These are phyloP conservation scores for Acmispon strigosus DNA, from an alignment of 306 rosid species.

Conservation along the genomic window DNA sequence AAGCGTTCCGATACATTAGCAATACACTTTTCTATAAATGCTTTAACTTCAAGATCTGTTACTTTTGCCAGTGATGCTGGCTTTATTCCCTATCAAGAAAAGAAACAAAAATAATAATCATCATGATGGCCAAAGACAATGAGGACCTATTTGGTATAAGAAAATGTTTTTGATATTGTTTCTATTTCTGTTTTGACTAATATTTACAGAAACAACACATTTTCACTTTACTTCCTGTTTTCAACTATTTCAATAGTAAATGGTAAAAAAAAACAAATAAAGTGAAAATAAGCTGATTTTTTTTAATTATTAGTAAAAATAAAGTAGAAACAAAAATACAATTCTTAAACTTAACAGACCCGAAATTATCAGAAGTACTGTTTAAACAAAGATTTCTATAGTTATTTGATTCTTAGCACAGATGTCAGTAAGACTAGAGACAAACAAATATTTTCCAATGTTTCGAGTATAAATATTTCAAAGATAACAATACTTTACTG, in stretches of 20 bases:
- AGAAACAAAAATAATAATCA: slow-evolving; percentile 14
- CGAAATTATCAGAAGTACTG: not conserved
- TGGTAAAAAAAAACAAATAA: not conserved
- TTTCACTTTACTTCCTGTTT: not conserved
- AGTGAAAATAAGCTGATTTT: not conserved
- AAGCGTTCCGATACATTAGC: slow-evolving; percentile 70
- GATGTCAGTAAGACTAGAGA: not conserved
- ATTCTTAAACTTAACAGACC: not conserved
- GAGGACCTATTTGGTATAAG: not conserved
- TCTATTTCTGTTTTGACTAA: not conserved
- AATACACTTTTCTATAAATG: slow-evolving; percentile 83
- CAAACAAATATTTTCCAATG: not conserved
- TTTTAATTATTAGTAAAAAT: not conserved
- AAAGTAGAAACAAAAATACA: not conserved
- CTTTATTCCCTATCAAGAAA: slow-evolving; percentile 73
- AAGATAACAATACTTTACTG: not conserved
- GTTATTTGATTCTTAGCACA: slow-evolving; percentile 10
- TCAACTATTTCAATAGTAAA: not conserved
- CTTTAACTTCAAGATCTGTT: slow-evolving; percentile 51
- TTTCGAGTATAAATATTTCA: not conserved
- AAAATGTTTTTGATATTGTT: not conserved
- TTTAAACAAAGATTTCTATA: slow-evolving; percentile 13
- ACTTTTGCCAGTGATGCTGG: slow-evolving; percentile 91
- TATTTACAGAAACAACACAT: not conserved
- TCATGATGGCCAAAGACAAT: not conserved